A percentile compares a stretch with the other conserved stretches of the same genome.
phyloP scores from a whole-genome alignment of 164 flowering plant genomes.

The Magnolia sinica region DNA sequence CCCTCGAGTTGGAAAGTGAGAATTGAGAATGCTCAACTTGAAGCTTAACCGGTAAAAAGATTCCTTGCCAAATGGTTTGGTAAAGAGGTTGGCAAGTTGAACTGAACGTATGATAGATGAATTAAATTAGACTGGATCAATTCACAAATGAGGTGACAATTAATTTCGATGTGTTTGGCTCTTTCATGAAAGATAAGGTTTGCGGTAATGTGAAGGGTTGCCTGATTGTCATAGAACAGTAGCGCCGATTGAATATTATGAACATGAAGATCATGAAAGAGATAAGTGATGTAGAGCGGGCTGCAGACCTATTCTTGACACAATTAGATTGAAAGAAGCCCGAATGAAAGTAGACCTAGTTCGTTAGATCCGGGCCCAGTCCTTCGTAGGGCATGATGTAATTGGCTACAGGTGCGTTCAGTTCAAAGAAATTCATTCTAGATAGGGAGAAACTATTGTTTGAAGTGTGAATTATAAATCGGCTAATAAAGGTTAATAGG shows the following conservation, averaged over 20 bases:
- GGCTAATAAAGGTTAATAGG: too few relatives aligned
- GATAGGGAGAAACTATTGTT: too few relatives aligned
- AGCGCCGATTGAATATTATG: too few relatives aligned
- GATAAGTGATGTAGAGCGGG: background rate
- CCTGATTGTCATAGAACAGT: background rate
- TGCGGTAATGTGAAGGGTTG: background rate
- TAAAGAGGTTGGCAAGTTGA: background rate
- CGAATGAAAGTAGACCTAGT: too few relatives aligned
- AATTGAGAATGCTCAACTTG: background rate
- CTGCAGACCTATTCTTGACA: too few relatives aligned
- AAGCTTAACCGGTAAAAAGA: background rate
- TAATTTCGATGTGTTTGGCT: background rate
- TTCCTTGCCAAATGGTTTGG: background rate
- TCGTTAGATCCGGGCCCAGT: too few relatives aligned
- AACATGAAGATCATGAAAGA: background rate
- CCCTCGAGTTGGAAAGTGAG: background rate
- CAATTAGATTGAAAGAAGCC: too few relatives aligned
- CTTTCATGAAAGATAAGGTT: background rate
- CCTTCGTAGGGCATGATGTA: too few relatives aligned
- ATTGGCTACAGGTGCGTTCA: too few relatives aligned
- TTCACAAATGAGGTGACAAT: background rate
- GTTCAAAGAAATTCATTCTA: too few relatives aligned
- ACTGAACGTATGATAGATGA: background rate
- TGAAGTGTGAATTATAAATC: too few relatives aligned
- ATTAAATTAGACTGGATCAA: background rate